phyloP scores from a whole-genome alignment of 179 eudicot genomes.

The Amaranthus tricolor region DNA sequence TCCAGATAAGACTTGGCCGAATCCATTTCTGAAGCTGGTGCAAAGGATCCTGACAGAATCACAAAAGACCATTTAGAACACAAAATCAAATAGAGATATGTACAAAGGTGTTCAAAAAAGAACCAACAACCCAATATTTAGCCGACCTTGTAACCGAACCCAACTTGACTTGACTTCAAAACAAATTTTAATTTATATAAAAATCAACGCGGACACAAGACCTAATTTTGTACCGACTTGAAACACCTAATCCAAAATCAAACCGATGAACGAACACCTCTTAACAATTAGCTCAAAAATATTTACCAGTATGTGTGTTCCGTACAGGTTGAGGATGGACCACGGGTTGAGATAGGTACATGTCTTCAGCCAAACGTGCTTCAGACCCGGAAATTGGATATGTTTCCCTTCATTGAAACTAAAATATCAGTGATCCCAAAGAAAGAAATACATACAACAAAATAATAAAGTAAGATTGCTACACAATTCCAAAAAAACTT shows the following conservation, averaged over 20 bases:
- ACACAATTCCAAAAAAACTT: not conserved
- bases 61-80: slow-evolving; percentile 14
- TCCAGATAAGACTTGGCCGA: slow-evolving; percentile 34
- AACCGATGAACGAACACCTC: too few species aligned
- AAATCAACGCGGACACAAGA: too few species aligned
- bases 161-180: too few species aligned
- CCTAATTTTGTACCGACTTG: too few species aligned
- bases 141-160: too few species aligned
- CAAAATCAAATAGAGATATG: not conserved
- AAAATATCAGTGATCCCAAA: slow-evolving; percentile 1
- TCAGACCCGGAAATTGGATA: slow-evolving; percentile 39
- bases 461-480: not conserved
- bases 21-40: slow-evolving; percentile 29
- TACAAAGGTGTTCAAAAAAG: too few species aligned
- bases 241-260: too few species aligned
- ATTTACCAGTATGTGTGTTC: slow-evolving; percentile 33
- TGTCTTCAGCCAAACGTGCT: slow-evolving; percentile 36
- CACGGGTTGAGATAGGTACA: slow-evolving; percentile 30
- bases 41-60: slow-evolving; percentile 38
- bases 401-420: slow-evolving; percentile 35
- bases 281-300: not conserved
- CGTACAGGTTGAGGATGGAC: slow-evolving; percentile 35
- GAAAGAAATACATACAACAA: not conserved
- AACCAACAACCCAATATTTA: too few species aligned
- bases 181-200: too few species aligned